Percentiles rank a stretch among this genome's conserved stretches.
Evolutionary conservation across 192 early-diverging fungal genomes (phyloP).

Genomic region (Linnemannia exigua): DNA sequence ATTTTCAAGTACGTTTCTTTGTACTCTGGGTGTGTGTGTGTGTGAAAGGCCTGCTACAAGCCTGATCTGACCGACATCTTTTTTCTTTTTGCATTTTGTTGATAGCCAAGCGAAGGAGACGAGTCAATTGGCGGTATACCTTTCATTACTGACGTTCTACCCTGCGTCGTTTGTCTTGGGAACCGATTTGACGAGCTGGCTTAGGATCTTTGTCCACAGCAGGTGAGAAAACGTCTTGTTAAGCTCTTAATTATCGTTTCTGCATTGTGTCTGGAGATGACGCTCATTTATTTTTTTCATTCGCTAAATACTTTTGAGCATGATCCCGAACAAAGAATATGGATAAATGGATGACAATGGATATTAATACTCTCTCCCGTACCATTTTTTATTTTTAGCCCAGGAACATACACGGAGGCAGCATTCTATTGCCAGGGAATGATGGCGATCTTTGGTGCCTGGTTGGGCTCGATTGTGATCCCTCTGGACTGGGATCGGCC

Average conservation of each 20-base stretch:
- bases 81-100: neutral
- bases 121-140: conserved; percentile 37
- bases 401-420: conserved; percentile 56
- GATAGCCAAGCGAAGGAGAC: conserved; percentile 52
- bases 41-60: neutral
- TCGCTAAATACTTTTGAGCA: neutral
- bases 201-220: conserved; percentile 44
- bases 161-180: conserved; percentile 51
- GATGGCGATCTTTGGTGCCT: conserved; percentile 63
- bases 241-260: neutral
- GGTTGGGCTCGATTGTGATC: conserved; percentile 69
- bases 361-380: neutral
- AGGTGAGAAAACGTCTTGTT: conserved; percentile 12
- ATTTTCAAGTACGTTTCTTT: conserved; percentile 26
- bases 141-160: conserved; percentile 52
- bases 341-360: neutral
- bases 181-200: conserved; percentile 42
- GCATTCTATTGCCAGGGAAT: conserved; percentile 61
- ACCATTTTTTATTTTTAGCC: conserved; percentile 35
- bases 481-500: conserved; percentile 70
- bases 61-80: neutral
- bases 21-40: neutral
- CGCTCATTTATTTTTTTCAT: neutral
- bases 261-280: too few species aligned
- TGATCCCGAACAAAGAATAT: neutral